A percentile compares a stretch with the other conserved stretches of the same genome.
phyloP scores from a whole-genome alignment of 108 stramenopile genomes.

The Parmales sp. region DNA sequence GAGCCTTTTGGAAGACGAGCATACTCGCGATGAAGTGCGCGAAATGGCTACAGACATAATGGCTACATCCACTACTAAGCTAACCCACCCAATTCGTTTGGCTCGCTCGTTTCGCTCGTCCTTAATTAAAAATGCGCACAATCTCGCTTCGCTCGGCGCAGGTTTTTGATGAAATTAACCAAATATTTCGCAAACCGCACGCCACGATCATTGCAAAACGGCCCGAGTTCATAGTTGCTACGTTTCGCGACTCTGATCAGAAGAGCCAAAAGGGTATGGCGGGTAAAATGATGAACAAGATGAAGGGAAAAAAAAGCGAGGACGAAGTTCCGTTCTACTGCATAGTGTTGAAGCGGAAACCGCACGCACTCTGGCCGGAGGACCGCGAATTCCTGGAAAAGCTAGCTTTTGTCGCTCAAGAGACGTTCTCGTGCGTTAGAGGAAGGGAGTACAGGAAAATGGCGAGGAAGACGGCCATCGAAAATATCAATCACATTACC shows the following conservation, averaged over 20 bases:
- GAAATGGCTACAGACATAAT: too few relatives aligned
- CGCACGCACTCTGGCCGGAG: neutral
- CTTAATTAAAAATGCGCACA: too few relatives aligned
- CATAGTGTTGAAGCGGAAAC: neutral
- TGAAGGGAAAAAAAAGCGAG: too few relatives aligned
- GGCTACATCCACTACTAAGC: too few relatives aligned
- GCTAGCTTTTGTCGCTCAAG: neutral
- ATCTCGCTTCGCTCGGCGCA: too few relatives aligned
- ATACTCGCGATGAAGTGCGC: too few relatives aligned
- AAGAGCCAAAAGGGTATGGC: neutral
- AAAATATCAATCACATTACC: neutral
- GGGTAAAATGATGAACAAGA: too few relatives aligned
- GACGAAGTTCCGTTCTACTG: slow-evolving; percentile 4
- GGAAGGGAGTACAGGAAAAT: slow-evolving; percentile 4
- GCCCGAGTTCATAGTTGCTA: neutral
- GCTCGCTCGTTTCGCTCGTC: too few relatives aligned
- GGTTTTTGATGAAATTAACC: neutral
- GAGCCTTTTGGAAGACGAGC: too few relatives aligned
- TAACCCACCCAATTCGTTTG: too few relatives aligned
- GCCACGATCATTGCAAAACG: neutral
- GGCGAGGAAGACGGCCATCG: neutral
- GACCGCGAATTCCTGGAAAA: neutral
- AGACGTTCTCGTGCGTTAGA: slow-evolving; percentile 4
- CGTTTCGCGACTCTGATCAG: neutral
- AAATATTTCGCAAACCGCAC: neutral